Conservation (phyloP, 768 basidiomycete genomes). For the Rhodotorula diobovata region DNA sequence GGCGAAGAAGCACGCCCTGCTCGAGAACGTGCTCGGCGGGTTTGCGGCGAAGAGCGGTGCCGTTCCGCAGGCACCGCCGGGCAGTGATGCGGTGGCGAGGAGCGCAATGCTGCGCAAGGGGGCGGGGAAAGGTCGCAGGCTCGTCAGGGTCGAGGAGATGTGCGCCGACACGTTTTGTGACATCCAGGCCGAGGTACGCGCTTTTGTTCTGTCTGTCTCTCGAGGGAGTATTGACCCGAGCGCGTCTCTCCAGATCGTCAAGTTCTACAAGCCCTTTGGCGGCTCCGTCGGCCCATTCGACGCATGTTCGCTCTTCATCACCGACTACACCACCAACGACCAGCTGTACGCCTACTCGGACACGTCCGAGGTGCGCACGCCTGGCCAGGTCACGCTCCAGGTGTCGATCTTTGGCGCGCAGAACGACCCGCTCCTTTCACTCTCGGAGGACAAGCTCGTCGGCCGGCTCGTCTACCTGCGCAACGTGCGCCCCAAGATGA, state of each 20-base stretch:
- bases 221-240: no score
- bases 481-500: slow-evolving; percentile 17
- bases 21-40: not conserved
- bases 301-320: slow-evolving; percentile 10
- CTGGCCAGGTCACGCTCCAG: slow-evolving; percentile 11
- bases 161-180: slow-evolving; percentile 3
- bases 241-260: slow-evolving; percentile 13
- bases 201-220: not conserved
- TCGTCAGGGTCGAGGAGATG: not conserved
- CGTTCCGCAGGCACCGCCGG: not conserved
- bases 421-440: slow-evolving; percentile 4
- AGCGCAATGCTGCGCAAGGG: not conserved
- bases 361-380: not conserved
- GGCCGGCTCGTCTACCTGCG: slow-evolving; percentile 8
- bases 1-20: slow-evolving; percentile 7
- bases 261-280: not conserved
- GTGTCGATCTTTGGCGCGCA: slow-evolving; percentile 26
- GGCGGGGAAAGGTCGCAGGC: not conserved
- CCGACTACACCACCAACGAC: slow-evolving; percentile 21
- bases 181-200: slow-evolving; percentile 12
- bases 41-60: not conserved
- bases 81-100: not conserved
- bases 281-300: not conserved
- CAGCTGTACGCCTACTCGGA: not conserved
- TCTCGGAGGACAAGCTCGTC: not conserved